Evolutionary conservation across 148 eudicot genomes (phyloP).

Genomic region (Limonium bicolor): DNA sequence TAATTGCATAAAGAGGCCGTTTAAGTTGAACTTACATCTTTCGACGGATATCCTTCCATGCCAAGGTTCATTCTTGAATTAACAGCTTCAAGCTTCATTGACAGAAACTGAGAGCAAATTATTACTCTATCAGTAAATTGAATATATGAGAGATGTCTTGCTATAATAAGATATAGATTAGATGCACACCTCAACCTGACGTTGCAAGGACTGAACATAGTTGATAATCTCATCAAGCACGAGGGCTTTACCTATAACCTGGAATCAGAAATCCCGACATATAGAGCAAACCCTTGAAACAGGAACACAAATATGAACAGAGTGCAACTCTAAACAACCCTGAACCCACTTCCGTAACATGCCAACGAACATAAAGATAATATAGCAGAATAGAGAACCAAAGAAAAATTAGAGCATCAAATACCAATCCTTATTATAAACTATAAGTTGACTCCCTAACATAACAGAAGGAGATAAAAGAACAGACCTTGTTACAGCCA

Average conservation of each 20-base stretch:
- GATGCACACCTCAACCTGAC: slow-evolving; percentile 49
- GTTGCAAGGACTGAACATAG: slow-evolving; percentile 57
- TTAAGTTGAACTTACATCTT: slow-evolving; percentile 49
- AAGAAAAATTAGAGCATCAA: background rate
- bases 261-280: slow-evolving; percentile 8
- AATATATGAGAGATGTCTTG: background rate
- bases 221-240: slow-evolving; percentile 72
- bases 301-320: background rate
- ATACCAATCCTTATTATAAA: background rate
- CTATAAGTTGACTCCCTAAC: background rate
- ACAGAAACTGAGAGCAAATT: slow-evolving; percentile 32
- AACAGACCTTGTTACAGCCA: slow-evolving; percentile 37
- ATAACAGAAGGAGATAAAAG: background rate
- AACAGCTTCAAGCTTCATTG: slow-evolving; percentile 65
- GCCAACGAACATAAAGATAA: too few relatives aligned
- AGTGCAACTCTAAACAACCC: background rate
- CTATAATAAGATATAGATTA: background rate
- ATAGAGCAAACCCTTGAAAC: too few relatives aligned
- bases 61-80: slow-evolving; percentile 26
- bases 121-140: background rate
- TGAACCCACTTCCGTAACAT: too few relatives aligned
- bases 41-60: slow-evolving; percentile 33
- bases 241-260: slow-evolving; percentile 64
- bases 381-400: too few relatives aligned
- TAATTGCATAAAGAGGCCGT: too few relatives aligned